A percentile compares a stretch with the other conserved stretches of the same genome.
phyloP scores from a whole-genome alignment of 1,139 yeast genomes.

The Yamadazyma atlantica region DNA sequence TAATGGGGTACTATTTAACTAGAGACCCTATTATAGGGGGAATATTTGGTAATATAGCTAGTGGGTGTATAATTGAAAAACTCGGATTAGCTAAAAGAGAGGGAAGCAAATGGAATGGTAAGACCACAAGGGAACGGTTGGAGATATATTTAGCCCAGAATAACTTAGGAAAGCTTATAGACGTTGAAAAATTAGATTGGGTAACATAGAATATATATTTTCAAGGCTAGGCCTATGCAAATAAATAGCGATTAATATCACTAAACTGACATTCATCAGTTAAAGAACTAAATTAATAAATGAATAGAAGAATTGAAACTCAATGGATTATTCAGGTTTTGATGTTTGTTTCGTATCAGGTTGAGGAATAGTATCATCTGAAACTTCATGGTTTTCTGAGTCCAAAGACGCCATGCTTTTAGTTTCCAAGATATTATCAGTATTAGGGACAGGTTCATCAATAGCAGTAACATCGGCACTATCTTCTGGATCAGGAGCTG shows the following conservation, averaged over 20 bases:
- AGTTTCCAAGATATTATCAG: constrained; percentile 3
- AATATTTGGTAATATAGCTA: constrained; percentile 71
- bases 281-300: too few relatives aligned
- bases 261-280: too few relatives aligned
- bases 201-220: constrained; percentile 1
- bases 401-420: constrained; percentile 3
- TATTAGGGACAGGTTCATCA: constrained; percentile 4
- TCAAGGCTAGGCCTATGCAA: background rate
- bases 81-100: constrained; percentile 62
- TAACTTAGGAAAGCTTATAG: constrained; percentile 1
- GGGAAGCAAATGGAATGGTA: constrained; percentile 55
- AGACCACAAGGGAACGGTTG: constrained; percentile 29
- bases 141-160: constrained; percentile 19
- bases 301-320: background rate
- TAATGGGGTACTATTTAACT: constrained; percentile 55
- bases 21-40: constrained; percentile 55
- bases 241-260: too few relatives aligned
- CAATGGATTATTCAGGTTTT: background rate
- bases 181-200: constrained; percentile 3
- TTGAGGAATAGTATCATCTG: constrained; percentile 1
- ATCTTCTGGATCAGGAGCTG: constrained; percentile 7
- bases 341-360: background rate
- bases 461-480: constrained; percentile 3
- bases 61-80: constrained; percentile 77
- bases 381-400: constrained; percentile 1